Conservation (phyloP, 2,329 filamentous ascomycete species). For the Alternaria gansuensis region DNA sequence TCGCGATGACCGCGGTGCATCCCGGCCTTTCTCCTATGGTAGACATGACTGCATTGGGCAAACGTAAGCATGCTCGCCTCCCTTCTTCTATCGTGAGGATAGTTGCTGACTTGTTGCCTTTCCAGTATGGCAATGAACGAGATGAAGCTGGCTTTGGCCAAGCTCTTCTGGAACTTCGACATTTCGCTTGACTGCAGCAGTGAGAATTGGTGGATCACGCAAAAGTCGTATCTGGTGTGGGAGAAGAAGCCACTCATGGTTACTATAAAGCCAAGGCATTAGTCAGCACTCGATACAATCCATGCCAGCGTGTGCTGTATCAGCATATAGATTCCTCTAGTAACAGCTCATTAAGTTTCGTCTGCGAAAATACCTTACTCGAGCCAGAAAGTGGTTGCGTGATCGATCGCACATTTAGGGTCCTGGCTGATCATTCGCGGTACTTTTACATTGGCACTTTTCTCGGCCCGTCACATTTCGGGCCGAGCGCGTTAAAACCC, state of each 20-base stretch:
- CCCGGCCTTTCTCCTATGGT: slow-evolving; percentile 12
- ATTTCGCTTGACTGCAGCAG: background rate
- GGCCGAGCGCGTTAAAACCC: slow-evolving; percentile 3
- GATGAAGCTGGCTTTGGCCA: slow-evolving; percentile 9
- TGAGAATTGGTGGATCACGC: slow-evolving; percentile 10
- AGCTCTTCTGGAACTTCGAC: slow-evolving; percentile 12
- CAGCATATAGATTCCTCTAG: background rate
- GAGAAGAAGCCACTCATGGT: slow-evolving; percentile 15
- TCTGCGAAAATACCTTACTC: background rate
- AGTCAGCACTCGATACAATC: background rate
- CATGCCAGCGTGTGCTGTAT: background rate
- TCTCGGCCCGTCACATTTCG: slow-evolving; percentile 6
- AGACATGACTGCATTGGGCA: slow-evolving; percentile 14
- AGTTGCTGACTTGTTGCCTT: background rate
- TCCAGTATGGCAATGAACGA: slow-evolving; percentile 12
- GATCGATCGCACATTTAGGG: background rate
- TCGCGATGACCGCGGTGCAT: slow-evolving; percentile 9
- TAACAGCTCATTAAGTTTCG: background rate
- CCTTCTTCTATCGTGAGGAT: background rate
- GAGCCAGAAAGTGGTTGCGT: background rate
- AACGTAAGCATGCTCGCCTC: background rate
- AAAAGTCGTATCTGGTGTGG: slow-evolving; percentile 12
- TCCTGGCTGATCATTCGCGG: slow-evolving; percentile 1
- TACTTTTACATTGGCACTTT: slow-evolving; percentile 7
- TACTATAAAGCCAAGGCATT: background rate